Evolutionary conservation across 202 grass and related monocot species (phyloP).

Genomic region (Dendrocalamus latiflorus): DNA sequence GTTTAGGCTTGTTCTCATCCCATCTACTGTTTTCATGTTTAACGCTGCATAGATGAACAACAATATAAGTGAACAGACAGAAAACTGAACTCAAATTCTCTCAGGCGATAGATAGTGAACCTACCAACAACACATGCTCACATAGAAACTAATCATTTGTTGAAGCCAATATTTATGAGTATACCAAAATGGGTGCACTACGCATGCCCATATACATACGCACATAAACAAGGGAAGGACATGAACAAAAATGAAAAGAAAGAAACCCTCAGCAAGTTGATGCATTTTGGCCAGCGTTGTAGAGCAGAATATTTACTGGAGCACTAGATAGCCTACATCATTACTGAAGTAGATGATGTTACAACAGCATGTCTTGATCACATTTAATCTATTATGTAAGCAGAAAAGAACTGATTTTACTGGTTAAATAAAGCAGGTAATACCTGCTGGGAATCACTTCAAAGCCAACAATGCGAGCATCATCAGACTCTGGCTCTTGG

Average conservation of each 20-base stretch:
- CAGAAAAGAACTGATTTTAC: neutral
- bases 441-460: slow-evolving; percentile 60
- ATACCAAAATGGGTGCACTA: neutral
- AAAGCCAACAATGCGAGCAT: slow-evolving; percentile 57
- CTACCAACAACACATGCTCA: neutral
- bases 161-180: neutral
- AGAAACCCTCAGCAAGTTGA: neutral
- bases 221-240: neutral
- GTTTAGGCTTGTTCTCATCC: slow-evolving; percentile 54
- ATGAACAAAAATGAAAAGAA: neutral
- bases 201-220: neutral
- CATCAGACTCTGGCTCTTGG: slow-evolving; percentile 41
- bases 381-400: neutral
- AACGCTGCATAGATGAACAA: slow-evolving; percentile 17
- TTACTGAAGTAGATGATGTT: neutral
- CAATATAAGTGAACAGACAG: neutral
- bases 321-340: neutral
- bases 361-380: neutral
- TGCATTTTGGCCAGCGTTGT: neutral
- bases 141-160: neutral
- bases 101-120: neutral
- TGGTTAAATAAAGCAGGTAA: neutral
- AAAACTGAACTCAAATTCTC: neutral
- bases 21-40: slow-evolving; percentile 40
- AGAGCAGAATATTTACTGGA: neutral